A percentile compares a stretch with the other conserved stretches of the same genome.
Evolutionary conservation across 1,284 basidiomycete species (phyloP).

Genomic region (Ustilago trichophora): DNA sequence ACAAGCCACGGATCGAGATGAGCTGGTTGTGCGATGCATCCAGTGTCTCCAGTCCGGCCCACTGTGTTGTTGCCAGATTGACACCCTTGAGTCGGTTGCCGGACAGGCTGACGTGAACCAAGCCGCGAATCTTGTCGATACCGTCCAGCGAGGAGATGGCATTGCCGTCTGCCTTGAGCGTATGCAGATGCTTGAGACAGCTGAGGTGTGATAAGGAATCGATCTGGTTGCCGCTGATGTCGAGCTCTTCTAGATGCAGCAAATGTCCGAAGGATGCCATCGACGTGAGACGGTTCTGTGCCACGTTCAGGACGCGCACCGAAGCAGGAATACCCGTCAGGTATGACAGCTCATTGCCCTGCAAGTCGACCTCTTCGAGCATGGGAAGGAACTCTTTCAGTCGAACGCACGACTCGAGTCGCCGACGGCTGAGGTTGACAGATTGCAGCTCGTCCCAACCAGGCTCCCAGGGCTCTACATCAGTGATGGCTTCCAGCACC

Average conservation of each 20-base stretch:
- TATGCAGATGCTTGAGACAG: constrained; percentile 75
- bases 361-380: constrained; percentile 81
- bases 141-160: constrained; percentile 79
- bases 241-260: constrained; percentile 83
- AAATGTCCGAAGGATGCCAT: constrained; percentile 90
- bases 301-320: constrained; percentile 49
- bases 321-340: constrained; percentile 58
- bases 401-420: constrained; percentile 86
- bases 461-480: constrained; percentile 94
- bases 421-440: constrained; percentile 82
- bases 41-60: constrained; percentile 75
- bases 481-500: constrained; percentile 90
- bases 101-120: constrained; percentile 83
- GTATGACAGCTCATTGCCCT: constrained; percentile 57
- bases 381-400: constrained; percentile 92
- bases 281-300: constrained; percentile 74
- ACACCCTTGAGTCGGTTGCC: constrained; percentile 77
- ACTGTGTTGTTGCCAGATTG: constrained; percentile 68
- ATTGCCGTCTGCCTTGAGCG: constrained; percentile 88
- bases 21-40: constrained; percentile 83
- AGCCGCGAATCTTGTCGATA: constrained; percentile 72
- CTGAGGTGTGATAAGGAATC: constrained; percentile 70
- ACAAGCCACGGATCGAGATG: constrained; percentile 41
- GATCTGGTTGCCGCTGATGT: constrained; percentile 89
- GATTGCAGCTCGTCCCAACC: constrained; percentile 84